Base-by-base conservation (phyloP, 257 asterid species). In the Vinca minor region DNA sequence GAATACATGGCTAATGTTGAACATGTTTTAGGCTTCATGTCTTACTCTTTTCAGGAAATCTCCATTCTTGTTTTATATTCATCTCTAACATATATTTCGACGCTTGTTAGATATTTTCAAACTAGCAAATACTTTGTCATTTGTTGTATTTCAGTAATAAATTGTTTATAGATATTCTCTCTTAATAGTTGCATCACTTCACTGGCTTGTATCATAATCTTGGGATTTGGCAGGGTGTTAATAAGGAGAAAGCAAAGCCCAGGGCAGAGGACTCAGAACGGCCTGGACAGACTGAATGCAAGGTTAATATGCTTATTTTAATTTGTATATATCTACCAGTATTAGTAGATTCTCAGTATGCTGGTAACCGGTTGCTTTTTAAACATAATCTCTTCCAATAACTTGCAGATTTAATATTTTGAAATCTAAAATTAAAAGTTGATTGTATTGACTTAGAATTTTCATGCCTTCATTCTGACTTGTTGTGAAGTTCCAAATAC, bases 231-330 rank as follows among this genome's bases (percentile, higher is more conserved):
- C 65, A 76, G 84, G 75, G 68, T 57, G 13, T 67, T 66, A 56
- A 31, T 8, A 73, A 56, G 69, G 82, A 73, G 41, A 76, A 64
- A 59, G 62, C 58, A 45, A 76, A 68, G 59, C 58, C 46, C 41
- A 73, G 57, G 70, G 67, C 49, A 20, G 79, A 73, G 61, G 69
- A 72, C 64, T 64, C 59, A 8, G 84, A 79, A 64, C 54, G 75
- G 49, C 59, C 59, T 46, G 69, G 69, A 49, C 81, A 64, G 72
- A 63, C 64, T 59, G 82, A 73, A 71, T 79, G 84, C 84, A 79
- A 79, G 81, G 84, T 79, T 69, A 36, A 34, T 55, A 28, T 39
- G 21, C n/a, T 23, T 29, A 10, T 20, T 15, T 31, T 34, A 5
- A 8, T 41, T 15, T 29, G 41, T 39, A 54, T 15, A 8, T 59